Percentiles rank a stretch among this genome's conserved stretches.
These are phyloP conservation scores for Metschnikowia koreensis DNA, from an alignment of 805 yeast species.

Conservation along the genomic window DNA sequence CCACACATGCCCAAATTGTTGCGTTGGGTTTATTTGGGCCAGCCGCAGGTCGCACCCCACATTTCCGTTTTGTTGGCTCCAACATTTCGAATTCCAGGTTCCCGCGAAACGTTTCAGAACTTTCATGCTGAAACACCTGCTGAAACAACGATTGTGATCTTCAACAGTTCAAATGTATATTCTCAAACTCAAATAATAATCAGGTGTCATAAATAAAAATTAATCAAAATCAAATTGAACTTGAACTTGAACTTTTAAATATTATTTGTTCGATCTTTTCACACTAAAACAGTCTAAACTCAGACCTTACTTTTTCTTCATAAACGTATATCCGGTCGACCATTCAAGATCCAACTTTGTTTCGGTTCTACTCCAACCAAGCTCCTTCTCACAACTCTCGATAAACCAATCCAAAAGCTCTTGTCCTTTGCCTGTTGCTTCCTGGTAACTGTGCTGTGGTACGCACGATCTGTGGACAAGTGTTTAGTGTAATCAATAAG, in stretches of 20 bases:
- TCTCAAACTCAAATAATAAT: too few relatives aligned
- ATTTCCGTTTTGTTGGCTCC: background rate
- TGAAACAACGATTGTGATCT: too few relatives aligned
- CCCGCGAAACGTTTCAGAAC: background rate
- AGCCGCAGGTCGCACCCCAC: background rate
- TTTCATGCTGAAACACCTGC: too few relatives aligned
- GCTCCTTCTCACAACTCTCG: constrained; percentile 32
- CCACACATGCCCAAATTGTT: background rate
- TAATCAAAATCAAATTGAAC: too few relatives aligned
- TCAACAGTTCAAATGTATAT: too few relatives aligned
- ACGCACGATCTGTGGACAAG: constrained; percentile 66
- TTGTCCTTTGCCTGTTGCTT: constrained; percentile 32
- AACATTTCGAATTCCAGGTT: background rate
- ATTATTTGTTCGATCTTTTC: too few relatives aligned
- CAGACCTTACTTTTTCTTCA: constrained; percentile 34
- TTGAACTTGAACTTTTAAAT: too few relatives aligned
- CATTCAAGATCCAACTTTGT: constrained; percentile 43
- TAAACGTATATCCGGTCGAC: constrained; percentile 51
- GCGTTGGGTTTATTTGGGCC: background rate
- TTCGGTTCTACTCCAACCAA: constrained; percentile 44
- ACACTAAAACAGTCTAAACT: too few relatives aligned
- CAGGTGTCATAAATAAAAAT: too few relatives aligned
- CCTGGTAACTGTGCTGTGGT: constrained; percentile 58
- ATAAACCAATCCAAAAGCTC: constrained; percentile 35
- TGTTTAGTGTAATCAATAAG: constrained; percentile 50